phyloP scores from a whole-genome alignment of 495 filamentous ascomycete genomes.

The Jackrogersella multiformis region DNA sequence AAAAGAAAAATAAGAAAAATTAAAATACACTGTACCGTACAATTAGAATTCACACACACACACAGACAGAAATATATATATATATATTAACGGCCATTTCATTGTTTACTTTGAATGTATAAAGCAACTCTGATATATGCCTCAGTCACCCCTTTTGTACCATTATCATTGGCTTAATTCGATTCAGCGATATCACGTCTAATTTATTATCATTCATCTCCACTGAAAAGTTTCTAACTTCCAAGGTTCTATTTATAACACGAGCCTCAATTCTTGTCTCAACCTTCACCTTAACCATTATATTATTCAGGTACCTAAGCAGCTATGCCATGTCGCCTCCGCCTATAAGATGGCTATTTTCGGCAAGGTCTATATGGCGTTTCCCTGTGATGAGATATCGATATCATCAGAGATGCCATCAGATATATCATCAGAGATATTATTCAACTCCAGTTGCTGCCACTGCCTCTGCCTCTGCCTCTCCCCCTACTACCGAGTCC shows the following conservation, averaged over 20 bases:
- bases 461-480: no score
- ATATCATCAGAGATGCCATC: no score
- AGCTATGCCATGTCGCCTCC: slow-evolving; percentile 42
- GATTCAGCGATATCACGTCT: not conserved
- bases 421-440: not conserved
- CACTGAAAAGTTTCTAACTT: slow-evolving; percentile 28
- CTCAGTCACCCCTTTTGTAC: not conserved
- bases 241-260: not conserved
- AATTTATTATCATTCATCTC: slow-evolving; percentile 13
- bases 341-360: slow-evolving; percentile 34
- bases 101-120: not conserved
- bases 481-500: slow-evolving; percentile 20
- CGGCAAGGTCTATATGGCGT: slow-evolving; percentile 7
- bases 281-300: slow-evolving; percentile 21
- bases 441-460: slow-evolving; percentile 44
- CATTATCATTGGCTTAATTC: slow-evolving; percentile 9
- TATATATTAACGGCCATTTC: not conserved
- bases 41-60: no score
- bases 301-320: no score
- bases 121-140: not conserved
- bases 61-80: no score
- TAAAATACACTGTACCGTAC: no score
- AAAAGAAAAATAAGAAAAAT: no score
- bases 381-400: slow-evolving; percentile 7
- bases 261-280: slow-evolving; percentile 25